Base-by-base conservation (phyloP, 78 protist species). In the Dictyostelium intermedium region DNA sequence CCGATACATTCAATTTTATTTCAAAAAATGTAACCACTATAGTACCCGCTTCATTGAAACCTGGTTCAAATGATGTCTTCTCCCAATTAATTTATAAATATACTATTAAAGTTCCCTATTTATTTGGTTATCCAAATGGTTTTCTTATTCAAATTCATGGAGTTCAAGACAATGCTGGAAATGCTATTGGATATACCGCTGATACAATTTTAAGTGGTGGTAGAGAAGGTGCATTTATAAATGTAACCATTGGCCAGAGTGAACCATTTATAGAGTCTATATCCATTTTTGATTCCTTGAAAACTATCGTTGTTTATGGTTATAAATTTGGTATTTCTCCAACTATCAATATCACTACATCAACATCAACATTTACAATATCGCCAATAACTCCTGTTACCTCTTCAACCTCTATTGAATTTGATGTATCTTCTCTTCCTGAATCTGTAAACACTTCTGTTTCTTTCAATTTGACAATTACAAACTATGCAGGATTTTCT, bases 71-170 rank as follows among this genome's bases (percentile, higher is more conserved):
- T n/a, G n/a, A n/a, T n/a, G n/a, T n/a, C n/a, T n/a, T n/a, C n/a
- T n/a, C n/a, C n/a, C 20, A 16, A 61, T n/a, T 61, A 3, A 61
- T 13, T 8, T 61, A n/a, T 25, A 5, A 7, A 61, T n/a, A 23
- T 61, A 25, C 2, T n/a, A 13, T 61, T 61, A n/a, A 0, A n/a
- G 34, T 61, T 9, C 72, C 72, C 1, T 25, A 61, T 61, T 61
- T 61, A 61, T 61, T 7, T 61, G 72, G 72, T 61, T 61, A 61
- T 61, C 72, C 72, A 61, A 61, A 61, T 61, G 72, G 72, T 61
- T n/a, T 61, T 61, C n/a, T 25, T 10, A 61, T 25, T n/a, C 72
- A 61, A n/a, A 61, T 61, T 25, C 30, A n/a, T 10, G 30, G 72
- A 7, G 72, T 61, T 7, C 3, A 13, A 9, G 72, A 61, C 10